Evolutionary conservation across 768 basidiomycete species (phyloP), one percentile per base, ranked within the genome.

Genomic region (Dictyophora rubrovolvata): DNA sequence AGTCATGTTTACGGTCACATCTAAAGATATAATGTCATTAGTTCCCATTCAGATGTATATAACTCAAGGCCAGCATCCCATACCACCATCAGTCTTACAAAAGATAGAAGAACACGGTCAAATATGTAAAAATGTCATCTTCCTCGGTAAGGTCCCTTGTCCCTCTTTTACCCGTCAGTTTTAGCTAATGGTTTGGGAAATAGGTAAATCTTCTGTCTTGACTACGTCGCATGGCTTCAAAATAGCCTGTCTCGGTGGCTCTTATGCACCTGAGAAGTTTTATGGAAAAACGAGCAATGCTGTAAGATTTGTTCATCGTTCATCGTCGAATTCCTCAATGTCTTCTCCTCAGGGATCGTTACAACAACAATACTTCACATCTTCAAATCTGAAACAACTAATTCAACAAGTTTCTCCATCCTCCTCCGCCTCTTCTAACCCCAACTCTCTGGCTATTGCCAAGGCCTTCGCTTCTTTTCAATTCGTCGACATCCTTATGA

Each of bases 31-130:
- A 2, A 42, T n/a, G 11, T 56, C 57, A 59, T 21, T 63, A 95
- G 91, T 84, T 28, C 90, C 94, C 11, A 73, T 95, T 17, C 87
- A 90, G 66, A 93, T 91, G 65, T 97, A 95, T 73, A 84, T 96
- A 60, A 93, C 93, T 81, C 85, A 93, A 68, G 94, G 94, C 17
- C 81, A 84, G 55, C 73, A 83, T 63, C 82, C 86, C 1, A 70
- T 97, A 14, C 92, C 93, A 5, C 74, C 79, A 49, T 69, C 73
- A 23, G 84, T 96, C 17, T 80, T 89, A 60, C 83, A 86, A 62
- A 86, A 84, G 68, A 86, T 89, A 66, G 78, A 82, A 18, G 79
- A 81, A 69, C 86, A 85, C 1, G 91, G 90, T 42, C 85, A 93
- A 67, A 66, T 98, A 22, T 85, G 84, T 68, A 79, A 81, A 62